phyloP scores from a whole-genome alignment of 441 rosid genomes.

The Theobroma grandiflorum region DNA sequence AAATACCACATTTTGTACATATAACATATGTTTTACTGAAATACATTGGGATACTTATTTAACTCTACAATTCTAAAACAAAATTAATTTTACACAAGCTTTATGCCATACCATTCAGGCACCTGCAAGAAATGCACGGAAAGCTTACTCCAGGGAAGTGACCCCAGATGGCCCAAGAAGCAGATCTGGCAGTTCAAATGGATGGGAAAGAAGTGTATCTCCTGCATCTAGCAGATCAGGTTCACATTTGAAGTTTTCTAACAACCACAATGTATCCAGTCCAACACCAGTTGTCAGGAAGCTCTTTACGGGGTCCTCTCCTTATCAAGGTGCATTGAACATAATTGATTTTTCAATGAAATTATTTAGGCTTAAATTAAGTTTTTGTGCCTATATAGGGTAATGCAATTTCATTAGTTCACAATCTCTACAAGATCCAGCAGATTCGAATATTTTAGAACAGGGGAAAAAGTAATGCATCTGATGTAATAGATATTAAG shows the following conservation, averaged over 20 bases:
- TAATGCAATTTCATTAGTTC: background rate
- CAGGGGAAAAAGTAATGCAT: conserved; percentile 10
- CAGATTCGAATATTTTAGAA: background rate
- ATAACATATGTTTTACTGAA: background rate
- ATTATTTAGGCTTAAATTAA: background rate
- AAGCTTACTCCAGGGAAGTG: conserved; percentile 48
- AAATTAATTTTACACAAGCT: conserved; percentile 16
- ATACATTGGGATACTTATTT: background rate
- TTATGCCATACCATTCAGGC: conserved; percentile 45
- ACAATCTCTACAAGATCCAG: background rate
- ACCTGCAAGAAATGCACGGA: conserved; percentile 57
- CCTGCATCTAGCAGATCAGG: conserved; percentile 45
- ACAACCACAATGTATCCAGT: conserved; percentile 41
- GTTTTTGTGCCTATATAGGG: conserved; percentile 4
- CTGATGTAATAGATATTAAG: background rate
- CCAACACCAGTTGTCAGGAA: conserved; percentile 52
- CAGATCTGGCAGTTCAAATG: conserved; percentile 63
- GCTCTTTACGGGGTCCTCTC: conserved; percentile 57
- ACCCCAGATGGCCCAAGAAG: conserved; percentile 63
- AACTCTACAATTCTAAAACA: background rate
- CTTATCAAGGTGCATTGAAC: conserved; percentile 41
- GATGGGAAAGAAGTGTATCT: conserved; percentile 53
- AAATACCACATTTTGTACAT: background rate
- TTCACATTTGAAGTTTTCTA: conserved; percentile 45
- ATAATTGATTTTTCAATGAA: conserved; percentile 18